phyloP scores from a whole-genome alignment of 2,329 filamentous ascomycete species.

The Aureobasidium sp. region DNA sequence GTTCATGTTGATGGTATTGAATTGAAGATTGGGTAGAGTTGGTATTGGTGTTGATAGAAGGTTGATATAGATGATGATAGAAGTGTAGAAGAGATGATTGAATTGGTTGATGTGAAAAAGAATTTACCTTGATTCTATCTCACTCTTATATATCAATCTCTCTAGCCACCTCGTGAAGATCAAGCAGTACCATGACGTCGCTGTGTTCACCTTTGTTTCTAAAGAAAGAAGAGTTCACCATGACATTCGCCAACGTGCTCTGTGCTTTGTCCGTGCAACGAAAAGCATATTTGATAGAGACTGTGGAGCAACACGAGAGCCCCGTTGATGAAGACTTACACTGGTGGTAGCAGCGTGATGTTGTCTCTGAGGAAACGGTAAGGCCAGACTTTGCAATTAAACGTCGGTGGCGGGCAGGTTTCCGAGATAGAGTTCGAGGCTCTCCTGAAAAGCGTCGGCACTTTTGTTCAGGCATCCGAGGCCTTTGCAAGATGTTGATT shows the following conservation, averaged over 20 bases:
- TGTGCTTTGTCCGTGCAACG: constrained; percentile 8
- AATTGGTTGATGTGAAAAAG: neutral
- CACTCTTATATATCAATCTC: constrained; percentile 12
- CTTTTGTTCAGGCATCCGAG: neutral
- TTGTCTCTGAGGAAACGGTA: neutral
- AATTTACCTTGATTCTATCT: neutral
- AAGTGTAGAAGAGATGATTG: neutral
- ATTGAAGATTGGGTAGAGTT: neutral
- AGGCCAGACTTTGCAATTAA: constrained; percentile 1
- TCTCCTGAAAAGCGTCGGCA: neutral
- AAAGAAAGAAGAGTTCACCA: constrained; percentile 19
- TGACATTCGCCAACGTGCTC: neutral
- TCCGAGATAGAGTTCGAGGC: constrained; percentile 5
- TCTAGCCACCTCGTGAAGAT: neutral
- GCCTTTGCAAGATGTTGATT: neutral
- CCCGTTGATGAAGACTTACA: neutral
- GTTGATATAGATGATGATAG: neutral
- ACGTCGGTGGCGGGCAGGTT: constrained; percentile 2
- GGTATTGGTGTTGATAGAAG: neutral
- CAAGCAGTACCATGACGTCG: constrained; percentile 1
- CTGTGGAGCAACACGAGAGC: constrained; percentile 15
- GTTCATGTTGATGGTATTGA: constrained; percentile 12
- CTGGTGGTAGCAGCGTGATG: constrained; percentile 3
- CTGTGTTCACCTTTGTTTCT: neutral
- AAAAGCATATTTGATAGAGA: neutral